Percentiles rank a stretch among this genome's conserved stretches.
Evolutionary conservation across 805 yeast genomes (phyloP).

Genomic region (Isabelozyma pseudorhagii): DNA sequence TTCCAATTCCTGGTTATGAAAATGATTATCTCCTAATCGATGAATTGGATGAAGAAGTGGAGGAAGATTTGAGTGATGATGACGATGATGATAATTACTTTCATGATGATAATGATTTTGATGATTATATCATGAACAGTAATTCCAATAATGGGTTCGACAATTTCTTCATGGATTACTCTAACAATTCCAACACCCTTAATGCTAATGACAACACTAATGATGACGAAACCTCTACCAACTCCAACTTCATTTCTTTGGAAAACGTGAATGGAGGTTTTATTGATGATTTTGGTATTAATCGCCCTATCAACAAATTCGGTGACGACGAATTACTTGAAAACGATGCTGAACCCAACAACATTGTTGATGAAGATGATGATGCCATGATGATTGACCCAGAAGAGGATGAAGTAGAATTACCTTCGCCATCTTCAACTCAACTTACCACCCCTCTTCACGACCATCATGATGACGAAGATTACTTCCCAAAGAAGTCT

Average conservation of each 20-base stretch:
- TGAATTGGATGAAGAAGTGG: slow-evolving; percentile 41
- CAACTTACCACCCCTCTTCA: background rate
- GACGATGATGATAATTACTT: slow-evolving; percentile 38
- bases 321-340: background rate
- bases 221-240: background rate
- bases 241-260: slow-evolving; percentile 3
- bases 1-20: slow-evolving; percentile 30
- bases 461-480: background rate
- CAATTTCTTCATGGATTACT: background rate
- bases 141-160: background rate
- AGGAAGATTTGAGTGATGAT: slow-evolving; percentile 38
- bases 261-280: slow-evolving; percentile 7
- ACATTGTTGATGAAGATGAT: background rate
- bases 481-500: slow-evolving; percentile 1
- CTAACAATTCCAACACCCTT: background rate
- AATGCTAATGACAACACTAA: slow-evolving; percentile 7
- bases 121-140: slow-evolving; percentile 19
- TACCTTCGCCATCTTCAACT: background rate
- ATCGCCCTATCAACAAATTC: slow-evolving; percentile 4
- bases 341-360: background rate
- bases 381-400: background rate
- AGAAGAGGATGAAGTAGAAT: too few species aligned
- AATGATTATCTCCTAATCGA: slow-evolving; percentile 30
- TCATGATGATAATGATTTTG: slow-evolving; percentile 35
- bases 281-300: slow-evolving; percentile 9